Percentiles rank a stretch among this genome's conserved stretches.
Conservation (phyloP, 2,329 filamentous ascomycete species). For the Zarea fungicola region DNA sequence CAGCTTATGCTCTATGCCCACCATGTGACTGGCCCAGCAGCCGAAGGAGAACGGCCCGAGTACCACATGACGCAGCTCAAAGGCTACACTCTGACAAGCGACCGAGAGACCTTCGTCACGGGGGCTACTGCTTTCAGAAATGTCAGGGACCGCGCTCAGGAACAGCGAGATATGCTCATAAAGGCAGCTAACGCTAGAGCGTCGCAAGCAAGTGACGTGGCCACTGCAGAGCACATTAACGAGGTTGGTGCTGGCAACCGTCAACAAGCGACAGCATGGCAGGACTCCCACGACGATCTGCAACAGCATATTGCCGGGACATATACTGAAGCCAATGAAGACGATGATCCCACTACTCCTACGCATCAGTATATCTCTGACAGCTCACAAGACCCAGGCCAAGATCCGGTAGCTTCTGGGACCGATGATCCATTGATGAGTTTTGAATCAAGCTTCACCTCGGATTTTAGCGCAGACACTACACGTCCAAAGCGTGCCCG, state of each 20-base stretch:
- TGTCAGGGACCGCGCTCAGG: conserved; percentile 31
- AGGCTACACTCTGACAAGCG: conserved; percentile 23
- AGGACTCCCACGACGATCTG: neutral
- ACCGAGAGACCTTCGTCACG: conserved; percentile 25
- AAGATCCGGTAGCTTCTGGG: neutral
- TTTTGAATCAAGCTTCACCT: neutral
- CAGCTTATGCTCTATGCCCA: conserved; percentile 33
- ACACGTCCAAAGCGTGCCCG: neutral
- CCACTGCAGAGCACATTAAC: neutral
- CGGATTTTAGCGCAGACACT: neutral
- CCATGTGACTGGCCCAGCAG: conserved; percentile 28
- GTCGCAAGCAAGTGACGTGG: neutral
- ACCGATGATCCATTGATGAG: neutral
- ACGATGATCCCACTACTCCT: neutral
- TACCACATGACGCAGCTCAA: conserved; percentile 37
- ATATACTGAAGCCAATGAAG: neutral
- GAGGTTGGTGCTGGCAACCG: too few species aligned
- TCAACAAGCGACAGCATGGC: neutral
- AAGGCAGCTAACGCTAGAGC: conserved; percentile 23
- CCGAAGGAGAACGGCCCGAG: conserved; percentile 26
- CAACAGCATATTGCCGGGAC: neutral
- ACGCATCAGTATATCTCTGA: neutral
- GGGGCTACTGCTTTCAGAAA: conserved; percentile 36
- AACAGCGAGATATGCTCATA: conserved; percentile 32
- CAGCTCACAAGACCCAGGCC: neutral